Evolutionary conservation across 305 asterid species (phyloP).

Genomic region (Fraxinus platypoda): DNA sequence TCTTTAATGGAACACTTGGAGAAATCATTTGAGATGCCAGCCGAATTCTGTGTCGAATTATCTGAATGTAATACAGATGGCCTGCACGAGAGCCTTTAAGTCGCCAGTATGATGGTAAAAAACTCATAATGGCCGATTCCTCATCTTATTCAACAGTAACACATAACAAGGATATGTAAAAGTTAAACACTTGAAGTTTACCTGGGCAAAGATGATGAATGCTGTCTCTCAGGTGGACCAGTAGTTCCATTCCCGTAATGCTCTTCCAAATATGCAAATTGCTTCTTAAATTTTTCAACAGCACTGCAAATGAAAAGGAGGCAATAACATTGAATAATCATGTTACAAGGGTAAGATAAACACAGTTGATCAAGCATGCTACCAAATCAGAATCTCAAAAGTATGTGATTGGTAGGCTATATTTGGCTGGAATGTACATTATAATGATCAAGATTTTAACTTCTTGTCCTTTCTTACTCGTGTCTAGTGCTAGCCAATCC

Average conservation of each 20-base stretch:
- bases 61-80: conserved; percentile 70
- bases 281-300: conserved; percentile 94
- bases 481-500: neutral
- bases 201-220: conserved; percentile 93
- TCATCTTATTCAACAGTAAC: neutral
- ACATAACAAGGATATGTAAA: neutral
- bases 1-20: conserved; percentile 80
- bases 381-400: neutral
- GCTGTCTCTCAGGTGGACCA: conserved; percentile 91
- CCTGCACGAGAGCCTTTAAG: conserved; percentile 46
- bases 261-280: conserved; percentile 91
- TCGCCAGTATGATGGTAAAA: neutral
- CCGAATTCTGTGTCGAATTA: conserved; percentile 48
- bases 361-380: neutral
- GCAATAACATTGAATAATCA: conserved; percentile 1
- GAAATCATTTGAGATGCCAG: conserved; percentile 63
- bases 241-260: conserved; percentile 81
- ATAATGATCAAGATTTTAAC: neutral
- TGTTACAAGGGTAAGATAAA: neutral
- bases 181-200: conserved; percentile 22
- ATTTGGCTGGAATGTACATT: neutral
- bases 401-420: neutral
- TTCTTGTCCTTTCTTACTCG: neutral
- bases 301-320: conserved; percentile 49
- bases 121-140: neutral